Evolutionary conservation across 306 rosid genomes (phyloP).

Genomic region (Oemleria cerasiformis): DNA sequence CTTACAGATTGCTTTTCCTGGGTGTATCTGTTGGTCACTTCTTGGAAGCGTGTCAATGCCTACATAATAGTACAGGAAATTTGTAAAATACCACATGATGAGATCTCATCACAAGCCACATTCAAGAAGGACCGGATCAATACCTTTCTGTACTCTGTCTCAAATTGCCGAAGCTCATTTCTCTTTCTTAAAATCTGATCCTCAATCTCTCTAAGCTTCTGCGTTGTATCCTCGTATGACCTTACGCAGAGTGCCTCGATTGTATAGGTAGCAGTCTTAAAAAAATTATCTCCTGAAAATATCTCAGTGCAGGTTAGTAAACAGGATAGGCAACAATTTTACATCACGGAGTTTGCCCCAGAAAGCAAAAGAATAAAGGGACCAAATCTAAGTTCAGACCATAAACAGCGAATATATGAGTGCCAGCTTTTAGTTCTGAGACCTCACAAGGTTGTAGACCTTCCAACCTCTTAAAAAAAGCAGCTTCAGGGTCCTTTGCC

Average conservation of each 20-base stretch:
- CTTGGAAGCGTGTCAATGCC: conserved; percentile 96
- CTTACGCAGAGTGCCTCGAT: conserved; percentile 91
- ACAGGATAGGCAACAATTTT: conserved; percentile 9
- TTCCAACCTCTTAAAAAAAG: conserved; percentile 96
- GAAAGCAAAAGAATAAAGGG: conserved; percentile 29
- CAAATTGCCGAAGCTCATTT: conserved; percentile 95
- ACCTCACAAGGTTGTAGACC: conserved; percentile 99
- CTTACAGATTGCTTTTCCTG: conserved; percentile 86
- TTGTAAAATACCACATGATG: conserved; percentile 8
- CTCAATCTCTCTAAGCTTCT: conserved; percentile 79
- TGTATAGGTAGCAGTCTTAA: conserved; percentile 90
- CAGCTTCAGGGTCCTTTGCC: conserved; percentile 99
- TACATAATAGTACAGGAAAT: conserved; percentile 33
- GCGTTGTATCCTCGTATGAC: conserved; percentile 68
- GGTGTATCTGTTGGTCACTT: conserved; percentile 88
- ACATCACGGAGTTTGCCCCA: conserved; percentile 1
- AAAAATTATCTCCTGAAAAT: conserved; percentile 88
- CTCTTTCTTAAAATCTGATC: conserved; percentile 93
- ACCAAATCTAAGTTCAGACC: conserved; percentile 61
- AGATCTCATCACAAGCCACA: conserved; percentile 16
- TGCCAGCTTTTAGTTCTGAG: conserved; percentile 90
- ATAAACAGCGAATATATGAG: conserved; percentile 96
- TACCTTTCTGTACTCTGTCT: conserved; percentile 90
- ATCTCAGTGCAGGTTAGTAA: conserved; percentile 31
- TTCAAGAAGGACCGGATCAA: conserved; percentile 13